Evolutionary conservation across 768 basidiomycete genomes (phyloP), one percentile per base, ranked within the genome.

Genomic region (Boletus tylopilopsis): DNA sequence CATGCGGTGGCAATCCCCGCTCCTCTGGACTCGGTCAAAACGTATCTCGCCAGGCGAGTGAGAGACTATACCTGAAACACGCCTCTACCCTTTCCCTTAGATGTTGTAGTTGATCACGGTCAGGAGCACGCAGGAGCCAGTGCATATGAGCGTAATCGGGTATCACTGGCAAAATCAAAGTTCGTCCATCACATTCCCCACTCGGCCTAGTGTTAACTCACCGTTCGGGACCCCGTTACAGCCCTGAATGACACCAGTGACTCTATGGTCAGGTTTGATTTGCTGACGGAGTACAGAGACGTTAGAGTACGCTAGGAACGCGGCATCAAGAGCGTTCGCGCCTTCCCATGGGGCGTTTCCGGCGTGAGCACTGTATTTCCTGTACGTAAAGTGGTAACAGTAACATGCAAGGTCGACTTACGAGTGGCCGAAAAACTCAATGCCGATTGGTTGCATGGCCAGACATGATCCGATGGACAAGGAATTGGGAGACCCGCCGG

Each of bases 341-440:
- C 86, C 91, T 66, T 94, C 88, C 82, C 91, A 93, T 4, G 90
- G 90, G 11, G 86, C 79, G 29, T 76, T 78, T n/a, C 82, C 84
- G 15, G 89, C 89, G 58, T 90, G 89, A 6, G 88, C 87, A 38
- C 85, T 90, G 55, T n/a, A n/a, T 24, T 50, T 30, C 43, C 15
- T 54, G 48, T 43, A 33, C 27, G 51, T 51, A 25, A 54, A 37
- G 52, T 7, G 22, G 25, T 23, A 46, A 27, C 38, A 35, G 41
- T 25, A 40, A 21, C 37, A 32, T 22, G 41, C 6, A 13, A 2
- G 33, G n/a, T n/a, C n/a, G n/a, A 71, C 79, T 53, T 57, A 89
- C 90, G 81, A 75, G 54, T 81, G 85, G 5, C 90, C 90, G 55
- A 79, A 79, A 66, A 80, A 92, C 64, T 91, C 85, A 2, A 86